phyloP scores from a whole-genome alignment of 371 early-diverging fungal species.

The Haplosporangium sp. region DNA sequence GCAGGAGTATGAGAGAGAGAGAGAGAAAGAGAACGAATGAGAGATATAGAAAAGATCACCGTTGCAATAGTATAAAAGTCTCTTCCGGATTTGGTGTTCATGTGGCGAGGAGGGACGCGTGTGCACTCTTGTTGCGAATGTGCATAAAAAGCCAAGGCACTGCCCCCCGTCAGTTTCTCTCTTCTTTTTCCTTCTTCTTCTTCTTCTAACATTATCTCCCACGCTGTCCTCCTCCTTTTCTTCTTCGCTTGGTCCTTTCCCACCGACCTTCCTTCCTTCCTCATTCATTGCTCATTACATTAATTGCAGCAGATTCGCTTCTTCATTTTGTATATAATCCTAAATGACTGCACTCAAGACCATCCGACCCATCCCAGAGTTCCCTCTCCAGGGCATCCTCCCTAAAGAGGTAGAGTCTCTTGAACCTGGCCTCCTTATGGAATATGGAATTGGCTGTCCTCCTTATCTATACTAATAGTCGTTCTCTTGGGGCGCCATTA shows the following conservation, averaged over 20 bases:
- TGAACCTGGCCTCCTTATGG: neutral
- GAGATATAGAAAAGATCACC: no score
- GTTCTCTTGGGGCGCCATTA: no score
- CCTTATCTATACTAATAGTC: no score
- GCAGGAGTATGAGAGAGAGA: no score
- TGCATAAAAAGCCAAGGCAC: no score
- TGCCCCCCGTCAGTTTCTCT: neutral
- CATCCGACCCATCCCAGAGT: slow-evolving; percentile 61
- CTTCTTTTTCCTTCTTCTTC: slow-evolving; percentile 1
- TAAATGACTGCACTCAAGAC: slow-evolving; percentile 53
- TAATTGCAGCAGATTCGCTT: neutral
- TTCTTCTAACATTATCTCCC: neutral
- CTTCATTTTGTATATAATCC: slow-evolving; percentile 15
- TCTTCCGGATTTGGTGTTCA: neutral
- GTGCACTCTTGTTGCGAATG: no score
- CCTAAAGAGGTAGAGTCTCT: slow-evolving; percentile 65
- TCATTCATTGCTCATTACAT: slow-evolving; percentile 52
- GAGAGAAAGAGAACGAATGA: no score
- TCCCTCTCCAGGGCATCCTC: slow-evolving; percentile 77
- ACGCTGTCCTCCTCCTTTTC: neutral
- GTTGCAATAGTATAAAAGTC: no score
- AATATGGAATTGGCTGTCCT: no score
- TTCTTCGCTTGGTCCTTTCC: slow-evolving; percentile 22
- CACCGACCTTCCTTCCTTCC: slow-evolving; percentile 37
- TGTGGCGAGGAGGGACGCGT: neutral